Percentiles rank a stretch among this genome's conserved stretches.
These are phyloP conservation scores for Pleurotus sapidus DNA, from an alignment of 768 basidiomycete genomes.

Conservation along the genomic window DNA sequence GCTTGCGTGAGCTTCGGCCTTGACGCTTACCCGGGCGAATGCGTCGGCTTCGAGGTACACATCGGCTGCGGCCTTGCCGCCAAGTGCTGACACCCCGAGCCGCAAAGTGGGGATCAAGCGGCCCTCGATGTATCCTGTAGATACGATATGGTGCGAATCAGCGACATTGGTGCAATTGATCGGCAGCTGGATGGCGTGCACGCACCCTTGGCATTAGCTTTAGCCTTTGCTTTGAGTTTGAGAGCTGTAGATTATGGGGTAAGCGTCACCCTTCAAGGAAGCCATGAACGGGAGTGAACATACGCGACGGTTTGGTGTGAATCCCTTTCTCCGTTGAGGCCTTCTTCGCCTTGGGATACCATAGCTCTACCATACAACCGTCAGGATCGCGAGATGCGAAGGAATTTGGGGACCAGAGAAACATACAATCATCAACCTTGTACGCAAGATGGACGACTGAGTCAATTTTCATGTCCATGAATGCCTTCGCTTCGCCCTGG, in stretches of 20 bases:
- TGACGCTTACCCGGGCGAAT: not conserved
- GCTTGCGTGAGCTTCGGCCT: not conserved
- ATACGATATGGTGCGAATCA: not conserved
- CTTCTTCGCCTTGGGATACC: not conserved
- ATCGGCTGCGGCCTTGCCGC: not conserved
- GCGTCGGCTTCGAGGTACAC: not conserved
- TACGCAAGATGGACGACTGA: constrained; percentile 28
- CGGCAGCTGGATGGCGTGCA: not conserved
- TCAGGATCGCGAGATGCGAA: not conserved
- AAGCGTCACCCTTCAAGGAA: not conserved
- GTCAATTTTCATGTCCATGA: constrained; percentile 27
- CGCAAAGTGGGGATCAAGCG: not conserved
- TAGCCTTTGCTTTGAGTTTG: not conserved
- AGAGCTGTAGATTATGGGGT: not conserved
- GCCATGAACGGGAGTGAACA: not conserved
- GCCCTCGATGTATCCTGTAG: not conserved
- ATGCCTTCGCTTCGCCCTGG: constrained; percentile 20
- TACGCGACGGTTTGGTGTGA: not conserved
- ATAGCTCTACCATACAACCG: not conserved
- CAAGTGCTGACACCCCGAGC: not conserved
- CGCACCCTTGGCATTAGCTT: not conserved
- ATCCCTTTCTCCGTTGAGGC: not conserved
- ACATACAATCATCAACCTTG: constrained; percentile 5
- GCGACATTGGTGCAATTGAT: not conserved
- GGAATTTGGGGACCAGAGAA: not conserved